A percentile compares a stretch with the other conserved stretches of the same genome.
Evolutionary conservation across 1,139 yeast genomes (phyloP).

Genomic region (Sugiyamaella xylanicola): DNA sequence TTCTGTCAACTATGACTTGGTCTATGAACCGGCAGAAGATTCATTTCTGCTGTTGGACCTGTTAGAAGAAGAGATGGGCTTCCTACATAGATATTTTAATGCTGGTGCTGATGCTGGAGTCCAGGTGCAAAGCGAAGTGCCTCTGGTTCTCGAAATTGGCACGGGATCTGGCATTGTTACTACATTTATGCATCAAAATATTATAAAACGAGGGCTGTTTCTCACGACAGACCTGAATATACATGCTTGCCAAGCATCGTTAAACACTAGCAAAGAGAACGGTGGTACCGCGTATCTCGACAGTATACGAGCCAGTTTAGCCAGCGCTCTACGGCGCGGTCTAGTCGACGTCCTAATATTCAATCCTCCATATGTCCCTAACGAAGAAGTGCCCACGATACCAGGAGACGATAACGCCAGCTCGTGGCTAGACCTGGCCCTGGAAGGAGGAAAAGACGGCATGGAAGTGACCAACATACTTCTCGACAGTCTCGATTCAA

Average conservation of each 20-base stretch:
- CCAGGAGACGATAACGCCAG: slow-evolving; percentile 50
- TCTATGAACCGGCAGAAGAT: slow-evolving; percentile 95
- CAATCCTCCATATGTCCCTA: slow-evolving; percentile 97
- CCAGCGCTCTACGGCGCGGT: slow-evolving; percentile 50
- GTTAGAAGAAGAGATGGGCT: slow-evolving; percentile 59
- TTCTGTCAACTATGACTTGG: slow-evolving; percentile 53
- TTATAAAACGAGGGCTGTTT: slow-evolving; percentile 55
- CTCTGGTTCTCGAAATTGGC: slow-evolving; percentile 82
- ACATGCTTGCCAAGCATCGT: slow-evolving; percentile 64
- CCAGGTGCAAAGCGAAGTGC: slow-evolving; percentile 31
- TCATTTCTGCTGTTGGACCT: slow-evolving; percentile 79
- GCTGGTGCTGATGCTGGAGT: background rate
- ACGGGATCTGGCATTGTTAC: slow-evolving; percentile 89
- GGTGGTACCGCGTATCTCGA: slow-evolving; percentile 51
- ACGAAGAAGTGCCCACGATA: slow-evolving; percentile 55
- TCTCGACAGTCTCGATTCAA: slow-evolving; percentile 52
- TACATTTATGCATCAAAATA: slow-evolving; percentile 62
- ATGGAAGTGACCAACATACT: slow-evolving; percentile 78
- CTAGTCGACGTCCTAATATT: slow-evolving; percentile 72
- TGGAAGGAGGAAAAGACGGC: slow-evolving; percentile 86
- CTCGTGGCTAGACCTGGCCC: slow-evolving; percentile 81
- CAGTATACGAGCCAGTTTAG: slow-evolving; percentile 58
- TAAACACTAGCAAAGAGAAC: slow-evolving; percentile 55
- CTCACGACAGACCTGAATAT: slow-evolving; percentile 80
- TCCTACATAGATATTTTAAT: slow-evolving; percentile 13